Evolutionary conservation across 2,329 filamentous ascomycete species (phyloP), one percentile per base, ranked within the genome.

Genomic region (Alternaria brassicicola): DNA sequence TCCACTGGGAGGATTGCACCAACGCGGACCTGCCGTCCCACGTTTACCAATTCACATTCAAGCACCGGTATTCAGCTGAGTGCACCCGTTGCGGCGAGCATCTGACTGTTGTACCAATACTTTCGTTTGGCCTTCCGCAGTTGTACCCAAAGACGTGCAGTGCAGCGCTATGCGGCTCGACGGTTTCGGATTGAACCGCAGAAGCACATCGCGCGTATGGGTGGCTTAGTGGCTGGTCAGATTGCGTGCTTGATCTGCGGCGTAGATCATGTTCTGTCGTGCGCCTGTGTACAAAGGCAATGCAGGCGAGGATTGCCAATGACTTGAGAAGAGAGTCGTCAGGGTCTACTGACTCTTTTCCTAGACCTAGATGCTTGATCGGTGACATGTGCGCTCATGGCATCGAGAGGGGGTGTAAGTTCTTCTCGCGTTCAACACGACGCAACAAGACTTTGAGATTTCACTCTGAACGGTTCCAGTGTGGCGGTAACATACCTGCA

Each of bases 101-200:
- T 46, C 31, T 25, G 25, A 25, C 31, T 42, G 54, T 60, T 57
- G 49, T 55, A 60, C 53, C 54, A 57, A 60, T 60, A 57, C 39
- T 57, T 39, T 17, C 12, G 15, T 38, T 38, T 41, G 28, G 3
- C 13, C 46, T 31, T 42, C 49, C 26, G n/a, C 35, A 28, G 39
- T 57, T 31, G 41, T 43, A 46, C 54, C 21, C 19, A 21, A 15
- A 33, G 21, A 35, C 31, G 55, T 48, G 17, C 39, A 43, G 55
- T 48, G 17, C 39, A 43, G 25, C 26, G 38, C 45, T 31, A 48
- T 41, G 43, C 50, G 43, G 28, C 17, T 26, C 12, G 45, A 49
- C 55, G 12, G 17, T 49, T 42, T 43, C 6, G 31, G 51, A 46
- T 21, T 8, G 6, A 49, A 19, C n/a, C n/a, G 52, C 43, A 49